Conservation (phyloP, 2,329 filamentous ascomycete species). For the Talaromyces verruculosus region DNA sequence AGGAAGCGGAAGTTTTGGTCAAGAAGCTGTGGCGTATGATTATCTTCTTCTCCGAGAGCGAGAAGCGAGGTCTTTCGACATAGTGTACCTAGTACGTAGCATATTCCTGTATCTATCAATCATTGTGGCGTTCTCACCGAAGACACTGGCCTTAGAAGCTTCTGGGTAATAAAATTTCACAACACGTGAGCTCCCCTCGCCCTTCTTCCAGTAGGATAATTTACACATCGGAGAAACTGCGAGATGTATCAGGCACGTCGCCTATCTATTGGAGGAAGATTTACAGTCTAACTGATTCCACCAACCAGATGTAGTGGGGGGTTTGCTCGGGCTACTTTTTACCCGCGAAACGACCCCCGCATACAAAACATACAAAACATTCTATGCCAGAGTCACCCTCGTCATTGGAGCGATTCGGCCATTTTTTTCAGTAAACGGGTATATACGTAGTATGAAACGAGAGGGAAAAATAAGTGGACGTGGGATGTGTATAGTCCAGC, state of each 20-base stretch:
- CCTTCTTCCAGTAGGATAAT: slow-evolving; percentile 1
- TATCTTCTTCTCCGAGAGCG: slow-evolving; percentile 94
- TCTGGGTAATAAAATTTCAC: neutral
- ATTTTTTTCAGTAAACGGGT: neutral
- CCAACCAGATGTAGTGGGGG: neutral
- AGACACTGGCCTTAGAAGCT: neutral
- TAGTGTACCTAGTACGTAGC: neutral
- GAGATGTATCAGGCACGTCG: slow-evolving; percentile 1
- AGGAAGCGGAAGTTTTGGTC: slow-evolving; percentile 89
- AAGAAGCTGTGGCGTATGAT: slow-evolving; percentile 99
- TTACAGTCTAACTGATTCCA: neutral
- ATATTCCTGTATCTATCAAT: neutral
- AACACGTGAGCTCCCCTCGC: neutral
- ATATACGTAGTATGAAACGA: neutral
- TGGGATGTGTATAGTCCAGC: slow-evolving; percentile 1
- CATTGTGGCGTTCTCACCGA: neutral
- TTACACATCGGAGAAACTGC: slow-evolving; percentile 7
- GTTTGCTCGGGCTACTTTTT: neutral
- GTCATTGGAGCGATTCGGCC: slow-evolving; percentile 9
- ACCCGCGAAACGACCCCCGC: slow-evolving; percentile 6
- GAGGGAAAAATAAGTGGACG: neutral
- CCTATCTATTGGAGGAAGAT: neutral
- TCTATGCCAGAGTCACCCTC: neutral
- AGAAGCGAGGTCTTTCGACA: slow-evolving; percentile 76
- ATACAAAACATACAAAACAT: neutral